Evolutionary conservation across 2,329 filamentous ascomycete species (phyloP).

Genomic region (Rhexocercosporidium sp.): DNA sequence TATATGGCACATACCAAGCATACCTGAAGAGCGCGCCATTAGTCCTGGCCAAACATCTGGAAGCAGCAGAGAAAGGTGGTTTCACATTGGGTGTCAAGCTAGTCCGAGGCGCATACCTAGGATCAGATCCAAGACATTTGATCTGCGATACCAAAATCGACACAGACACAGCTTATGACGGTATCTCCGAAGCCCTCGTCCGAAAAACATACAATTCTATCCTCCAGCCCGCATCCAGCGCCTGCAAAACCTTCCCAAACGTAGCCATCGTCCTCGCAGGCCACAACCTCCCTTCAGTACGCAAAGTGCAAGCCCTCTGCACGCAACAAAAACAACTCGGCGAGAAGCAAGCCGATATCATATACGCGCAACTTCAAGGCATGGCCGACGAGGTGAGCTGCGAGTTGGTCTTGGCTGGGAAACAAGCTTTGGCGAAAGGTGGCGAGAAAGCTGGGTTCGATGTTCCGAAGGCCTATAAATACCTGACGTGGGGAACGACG

Average conservation of each 20-base stretch:
- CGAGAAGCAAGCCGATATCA: constrained; percentile 49
- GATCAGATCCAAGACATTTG: constrained; percentile 69
- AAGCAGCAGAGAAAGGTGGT: constrained; percentile 58
- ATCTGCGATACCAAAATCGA: constrained; percentile 75
- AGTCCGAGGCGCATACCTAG: constrained; percentile 76
- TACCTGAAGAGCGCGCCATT: constrained; percentile 70
- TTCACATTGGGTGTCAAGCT: constrained; percentile 77
- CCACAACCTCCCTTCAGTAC: constrained; percentile 79
- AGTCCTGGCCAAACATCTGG: constrained; percentile 64
- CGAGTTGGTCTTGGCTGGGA: constrained; percentile 50
- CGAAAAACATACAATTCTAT: constrained; percentile 63
- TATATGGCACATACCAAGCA: constrained; percentile 83
- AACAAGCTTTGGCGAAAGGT: constrained; percentile 32
- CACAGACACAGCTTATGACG: constrained; percentile 76
- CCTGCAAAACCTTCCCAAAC: constrained; percentile 54
- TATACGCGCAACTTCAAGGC: constrained; percentile 84
- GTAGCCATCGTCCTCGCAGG: constrained; percentile 76
- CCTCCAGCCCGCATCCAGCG: constrained; percentile 51
- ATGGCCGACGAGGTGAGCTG: constrained; percentile 95
- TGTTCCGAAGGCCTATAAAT: constrained; percentile 64
- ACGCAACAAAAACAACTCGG: constrained; percentile 47
- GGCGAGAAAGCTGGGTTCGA: constrained; percentile 47
- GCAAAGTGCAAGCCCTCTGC: constrained; percentile 57
- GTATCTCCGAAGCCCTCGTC: constrained; percentile 70
- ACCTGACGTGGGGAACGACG: constrained; percentile 72